phyloP scores from a whole-genome alignment of 352 stramenopile species.

The Pythium guiyangense region DNA sequence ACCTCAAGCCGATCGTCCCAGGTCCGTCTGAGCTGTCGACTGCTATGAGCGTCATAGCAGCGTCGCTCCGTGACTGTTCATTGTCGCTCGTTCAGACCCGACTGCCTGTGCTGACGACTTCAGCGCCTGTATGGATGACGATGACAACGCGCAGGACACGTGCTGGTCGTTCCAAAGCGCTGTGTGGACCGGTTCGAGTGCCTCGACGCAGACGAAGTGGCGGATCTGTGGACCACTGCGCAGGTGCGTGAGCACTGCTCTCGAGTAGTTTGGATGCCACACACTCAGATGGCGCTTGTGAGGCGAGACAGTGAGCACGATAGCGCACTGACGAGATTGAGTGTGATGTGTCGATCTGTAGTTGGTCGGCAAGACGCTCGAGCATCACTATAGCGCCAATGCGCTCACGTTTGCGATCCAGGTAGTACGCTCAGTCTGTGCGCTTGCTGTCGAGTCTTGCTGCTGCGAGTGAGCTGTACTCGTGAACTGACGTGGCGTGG shows the following conservation, averaged over 20 bases:
- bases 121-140: no score
- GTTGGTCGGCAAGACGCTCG: slow-evolving; percentile 68
- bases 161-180: slow-evolving; percentile 86
- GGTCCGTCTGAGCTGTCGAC: slow-evolving; percentile 21
- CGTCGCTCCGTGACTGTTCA: not conserved
- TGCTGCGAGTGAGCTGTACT: not conserved
- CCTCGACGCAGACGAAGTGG: slow-evolving; percentile 80
- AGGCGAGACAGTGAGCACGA: not conserved
- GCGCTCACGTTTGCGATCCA: slow-evolving; percentile 93
- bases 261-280: not conserved
- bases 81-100: no score
- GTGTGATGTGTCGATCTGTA: slow-evolving; percentile 7
- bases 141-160: slow-evolving; percentile 51
- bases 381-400: slow-evolving; percentile 57
- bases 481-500: not conserved
- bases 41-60: not conserved
- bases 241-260: slow-evolving; percentile 25
- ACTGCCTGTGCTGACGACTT: no score
- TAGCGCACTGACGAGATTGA: not conserved
- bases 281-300: not conserved
- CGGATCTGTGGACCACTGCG: slow-evolving; percentile 86
- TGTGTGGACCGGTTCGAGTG: slow-evolving; percentile 66
- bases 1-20: slow-evolving; percentile 92
- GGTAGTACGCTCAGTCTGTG: slow-evolving; percentile 13
- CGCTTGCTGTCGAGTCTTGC: not conserved